Conservation (phyloP, 2,329 filamentous ascomycete species). For the Emmonsia crescens region DNA sequence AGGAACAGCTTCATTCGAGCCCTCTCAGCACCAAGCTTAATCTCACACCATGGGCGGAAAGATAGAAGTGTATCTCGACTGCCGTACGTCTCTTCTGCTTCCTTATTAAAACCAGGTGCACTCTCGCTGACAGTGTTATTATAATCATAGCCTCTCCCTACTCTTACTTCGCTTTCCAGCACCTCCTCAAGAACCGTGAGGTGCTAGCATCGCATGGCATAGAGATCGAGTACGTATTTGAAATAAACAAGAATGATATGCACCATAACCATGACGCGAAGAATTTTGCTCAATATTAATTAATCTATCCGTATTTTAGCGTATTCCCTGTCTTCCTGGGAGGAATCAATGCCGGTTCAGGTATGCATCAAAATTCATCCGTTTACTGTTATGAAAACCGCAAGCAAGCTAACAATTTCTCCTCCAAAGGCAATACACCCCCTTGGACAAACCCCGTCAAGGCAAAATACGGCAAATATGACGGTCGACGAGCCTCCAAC, state of each 20-base stretch:
- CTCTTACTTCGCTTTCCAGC: conserved; percentile 43
- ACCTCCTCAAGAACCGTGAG: conserved; percentile 47
- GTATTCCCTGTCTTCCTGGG: conserved; percentile 63
- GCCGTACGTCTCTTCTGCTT: conserved; percentile 39
- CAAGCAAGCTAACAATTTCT: neutral
- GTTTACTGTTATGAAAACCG: neutral
- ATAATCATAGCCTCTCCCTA: conserved; percentile 50
- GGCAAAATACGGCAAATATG: conserved; percentile 45
- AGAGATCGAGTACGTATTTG: conserved; percentile 50
- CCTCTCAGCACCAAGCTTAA: neutral
- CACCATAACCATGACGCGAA: neutral
- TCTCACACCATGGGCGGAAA: conserved; percentile 42
- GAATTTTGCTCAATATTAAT: neutral
- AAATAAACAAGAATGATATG: neutral
- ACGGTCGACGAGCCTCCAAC: conserved; percentile 38
- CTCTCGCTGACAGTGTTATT: neutral
- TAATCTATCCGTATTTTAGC: conserved; percentile 30
- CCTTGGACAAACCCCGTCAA: conserved; percentile 63
- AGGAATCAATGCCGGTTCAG: conserved; percentile 51
- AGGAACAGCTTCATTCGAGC: neutral
- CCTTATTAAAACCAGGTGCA: neutral
- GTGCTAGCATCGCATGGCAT: conserved; percentile 49
- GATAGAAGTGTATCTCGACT: conserved; percentile 58
- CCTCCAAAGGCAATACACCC: conserved; percentile 55
- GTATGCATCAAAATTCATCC: conserved; percentile 26